Percentiles rank a stretch among this genome's conserved stretches.
Conservation (phyloP, 2,329 filamentous ascomycete species). For the Diaporthe citriasiana region DNA sequence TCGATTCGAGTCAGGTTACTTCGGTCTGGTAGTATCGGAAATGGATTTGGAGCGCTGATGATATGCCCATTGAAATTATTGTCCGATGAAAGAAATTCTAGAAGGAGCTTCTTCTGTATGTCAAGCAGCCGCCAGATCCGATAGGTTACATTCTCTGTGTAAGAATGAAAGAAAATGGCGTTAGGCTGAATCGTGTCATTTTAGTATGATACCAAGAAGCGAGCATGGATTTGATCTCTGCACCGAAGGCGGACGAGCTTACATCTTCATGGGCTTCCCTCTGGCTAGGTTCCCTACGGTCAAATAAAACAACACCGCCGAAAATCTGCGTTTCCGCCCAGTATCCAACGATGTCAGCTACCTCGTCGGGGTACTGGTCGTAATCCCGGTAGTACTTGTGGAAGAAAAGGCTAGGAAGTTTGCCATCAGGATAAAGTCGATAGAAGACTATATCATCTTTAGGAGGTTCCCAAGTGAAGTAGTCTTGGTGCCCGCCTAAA, state of each 20-base stretch:
- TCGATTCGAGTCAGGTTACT: conserved; percentile 47
- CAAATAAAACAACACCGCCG: conserved; percentile 48
- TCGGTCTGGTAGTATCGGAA: conserved; percentile 43
- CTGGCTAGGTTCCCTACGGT: conserved; percentile 9
- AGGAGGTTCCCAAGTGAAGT: conserved; percentile 46
- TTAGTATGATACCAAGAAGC: not conserved
- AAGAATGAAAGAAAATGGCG: conserved; percentile 46
- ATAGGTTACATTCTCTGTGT: conserved; percentile 42
- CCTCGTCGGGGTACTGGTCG: conserved; percentile 50
- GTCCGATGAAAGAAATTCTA: conserved; percentile 45
- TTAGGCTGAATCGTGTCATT: not conserved
- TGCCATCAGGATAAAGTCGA: conserved; percentile 21
- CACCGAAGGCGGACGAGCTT: not conserved
- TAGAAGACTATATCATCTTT: conserved; percentile 40
- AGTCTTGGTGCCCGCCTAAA: conserved; percentile 46
- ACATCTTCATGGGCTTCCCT: conserved; percentile 15
- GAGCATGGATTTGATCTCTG: not conserved
- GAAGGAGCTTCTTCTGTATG: conserved; percentile 44
- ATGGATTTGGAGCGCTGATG: conserved; percentile 15
- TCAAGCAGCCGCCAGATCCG: conserved; percentile 47
- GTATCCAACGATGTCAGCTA: conserved; percentile 49
- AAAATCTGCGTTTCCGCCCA: conserved; percentile 50
- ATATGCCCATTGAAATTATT: not conserved
- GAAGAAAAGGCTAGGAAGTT: conserved; percentile 48
- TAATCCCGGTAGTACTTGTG: conserved; percentile 48